These are phyloP conservation scores for Monilinia fructicola DNA, from an alignment of 2,329 filamentous ascomycete species.

Conservation along the genomic window DNA sequence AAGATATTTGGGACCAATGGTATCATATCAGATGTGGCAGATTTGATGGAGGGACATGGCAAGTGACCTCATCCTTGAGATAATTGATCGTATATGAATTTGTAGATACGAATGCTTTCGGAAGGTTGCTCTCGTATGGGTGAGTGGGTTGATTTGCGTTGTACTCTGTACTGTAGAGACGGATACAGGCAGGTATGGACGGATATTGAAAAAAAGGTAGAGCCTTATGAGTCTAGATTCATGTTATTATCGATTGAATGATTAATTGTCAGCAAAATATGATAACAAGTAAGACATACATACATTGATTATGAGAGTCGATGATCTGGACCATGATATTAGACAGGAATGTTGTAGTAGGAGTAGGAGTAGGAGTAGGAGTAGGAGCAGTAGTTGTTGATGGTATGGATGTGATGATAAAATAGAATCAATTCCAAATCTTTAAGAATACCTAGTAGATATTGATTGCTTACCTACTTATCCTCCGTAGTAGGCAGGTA, in stretches of 20 bases:
- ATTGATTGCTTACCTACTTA: no score
- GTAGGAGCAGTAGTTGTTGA: no score
- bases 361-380: no score
- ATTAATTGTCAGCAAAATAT: constrained; percentile 7
- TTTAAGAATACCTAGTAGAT: no score
- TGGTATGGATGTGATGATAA: neutral
- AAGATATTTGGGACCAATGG: neutral
- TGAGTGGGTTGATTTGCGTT: neutral
- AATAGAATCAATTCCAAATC: neutral
- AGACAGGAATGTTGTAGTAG: no score
- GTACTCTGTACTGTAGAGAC: no score
- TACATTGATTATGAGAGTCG: neutral
- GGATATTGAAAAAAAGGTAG: no score
- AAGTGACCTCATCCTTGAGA: no score
- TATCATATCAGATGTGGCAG: neutral
- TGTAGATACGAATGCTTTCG: neutral
- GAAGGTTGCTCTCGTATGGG: neutral
- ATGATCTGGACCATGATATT: neutral
- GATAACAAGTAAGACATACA: neutral
- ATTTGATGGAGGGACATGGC: neutral
- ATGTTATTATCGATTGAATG: neutral
- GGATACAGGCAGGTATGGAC: no score
- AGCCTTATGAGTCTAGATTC: neutral
- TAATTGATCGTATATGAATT: neutral
- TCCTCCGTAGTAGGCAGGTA: no score